phyloP scores from a whole-genome alignment of 345 rosid species.

The Aethionema arabicum region DNA sequence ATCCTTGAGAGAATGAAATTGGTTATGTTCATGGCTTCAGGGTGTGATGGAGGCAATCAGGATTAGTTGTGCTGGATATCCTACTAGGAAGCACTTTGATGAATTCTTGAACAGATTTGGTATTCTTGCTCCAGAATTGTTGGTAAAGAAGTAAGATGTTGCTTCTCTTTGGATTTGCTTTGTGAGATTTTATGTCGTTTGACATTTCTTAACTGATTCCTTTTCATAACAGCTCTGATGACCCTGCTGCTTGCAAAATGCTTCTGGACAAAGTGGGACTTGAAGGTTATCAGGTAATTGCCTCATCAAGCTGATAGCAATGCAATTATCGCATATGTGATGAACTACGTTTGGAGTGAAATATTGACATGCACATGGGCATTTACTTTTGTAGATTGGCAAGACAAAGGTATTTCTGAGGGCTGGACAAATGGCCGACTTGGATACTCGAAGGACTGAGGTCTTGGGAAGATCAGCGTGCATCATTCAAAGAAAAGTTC shows the following conservation, averaged over 20 bases:
- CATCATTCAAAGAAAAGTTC: constrained; percentile 92
- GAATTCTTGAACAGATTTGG: constrained; percentile 89
- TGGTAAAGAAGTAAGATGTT: constrained; percentile 66
- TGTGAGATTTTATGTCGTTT: constrained; percentile 2
- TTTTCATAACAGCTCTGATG: constrained; percentile 65
- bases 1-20: constrained; percentile 4
- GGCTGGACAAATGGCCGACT: constrained; percentile 46
- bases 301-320: constrained; percentile 16
- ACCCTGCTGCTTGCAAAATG: constrained; percentile 86
- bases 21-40: constrained; percentile 41
- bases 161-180: constrained; percentile 4
- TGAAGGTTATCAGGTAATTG: constrained; percentile 86
- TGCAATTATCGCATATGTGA: constrained; percentile 17
- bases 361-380: constrained; percentile 9
- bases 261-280: constrained; percentile 79
- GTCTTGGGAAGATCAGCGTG: constrained; percentile 75
- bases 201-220: constrained; percentile 16
- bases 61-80: constrained; percentile 98
- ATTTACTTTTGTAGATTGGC: constrained; percentile 35
- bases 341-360: constrained; percentile 12
- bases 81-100: constrained; percentile 87
- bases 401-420: constrained; percentile 41
- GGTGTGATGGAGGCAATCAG: constrained; percentile 99
- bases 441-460: constrained; percentile 43
- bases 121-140: constrained; percentile 83